A percentile compares a stretch with the other conserved stretches of the same genome.
Evolutionary conservation across 441 rosid genomes (phyloP).

Genomic region (Erodium moschatum): DNA sequence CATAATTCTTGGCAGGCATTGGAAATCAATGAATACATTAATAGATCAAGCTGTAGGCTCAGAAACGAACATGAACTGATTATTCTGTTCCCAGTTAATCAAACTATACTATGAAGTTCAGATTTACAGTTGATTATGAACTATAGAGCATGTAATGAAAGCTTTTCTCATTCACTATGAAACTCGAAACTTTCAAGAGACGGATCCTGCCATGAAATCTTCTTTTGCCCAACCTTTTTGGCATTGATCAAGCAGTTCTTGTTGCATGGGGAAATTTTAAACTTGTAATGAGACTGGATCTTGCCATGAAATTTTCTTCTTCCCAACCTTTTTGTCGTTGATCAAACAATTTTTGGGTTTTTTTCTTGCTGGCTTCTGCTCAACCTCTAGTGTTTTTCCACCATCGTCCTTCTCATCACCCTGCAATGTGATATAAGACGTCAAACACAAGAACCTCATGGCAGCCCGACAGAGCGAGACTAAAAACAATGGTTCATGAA

Average conservation of each 20-base stretch:
- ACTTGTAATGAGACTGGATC: constrained; percentile 7
- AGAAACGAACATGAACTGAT: not conserved
- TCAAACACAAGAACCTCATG: too few species aligned
- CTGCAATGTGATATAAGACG: too few species aligned
- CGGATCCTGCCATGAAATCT: not conserved
- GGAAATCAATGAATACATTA: too few species aligned
- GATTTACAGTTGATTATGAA: not conserved
- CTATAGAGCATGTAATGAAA: not conserved
- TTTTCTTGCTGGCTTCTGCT: constrained; percentile 18
- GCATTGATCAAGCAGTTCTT: not conserved
- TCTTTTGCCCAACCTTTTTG: not conserved
- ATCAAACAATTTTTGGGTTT: constrained; percentile 19
- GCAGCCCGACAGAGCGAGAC: too few species aligned
- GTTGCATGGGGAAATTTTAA: not conserved
- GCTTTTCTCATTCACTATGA: not conserved
- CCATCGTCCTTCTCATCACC: not conserved
- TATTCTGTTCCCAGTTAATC: not conserved
- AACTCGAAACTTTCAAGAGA: not conserved
- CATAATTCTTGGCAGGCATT: not conserved
- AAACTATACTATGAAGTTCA: not conserved
- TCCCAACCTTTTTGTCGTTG: constrained; percentile 26
- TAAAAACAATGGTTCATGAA: too few species aligned
- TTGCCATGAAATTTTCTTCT: constrained; percentile 26
- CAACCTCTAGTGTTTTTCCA: constrained; percentile 12
- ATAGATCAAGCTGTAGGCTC: too few species aligned